Conservation (phyloP, 495 filamentous ascomycete genomes). For the Penicillium lagena region DNA sequence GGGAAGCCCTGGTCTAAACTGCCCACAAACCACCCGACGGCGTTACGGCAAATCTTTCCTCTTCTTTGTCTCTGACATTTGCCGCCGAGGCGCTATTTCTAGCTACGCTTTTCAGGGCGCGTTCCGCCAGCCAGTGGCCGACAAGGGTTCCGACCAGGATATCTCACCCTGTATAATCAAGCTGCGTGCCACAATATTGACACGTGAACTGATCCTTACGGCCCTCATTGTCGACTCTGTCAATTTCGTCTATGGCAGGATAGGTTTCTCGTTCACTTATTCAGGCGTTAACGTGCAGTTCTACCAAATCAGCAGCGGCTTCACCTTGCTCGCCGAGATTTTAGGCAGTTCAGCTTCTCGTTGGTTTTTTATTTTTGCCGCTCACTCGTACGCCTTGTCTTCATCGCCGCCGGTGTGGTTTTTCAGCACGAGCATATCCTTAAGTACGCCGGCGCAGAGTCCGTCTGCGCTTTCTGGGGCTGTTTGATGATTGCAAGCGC, state of each 20-base stretch:
- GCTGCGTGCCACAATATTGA: too few species aligned
- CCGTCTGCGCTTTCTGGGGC: slow-evolving; percentile 11
- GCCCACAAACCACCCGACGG: too few species aligned
- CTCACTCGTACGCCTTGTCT: too few species aligned
- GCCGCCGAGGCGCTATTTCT: slow-evolving; percentile 21
- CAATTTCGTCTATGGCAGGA: not conserved
- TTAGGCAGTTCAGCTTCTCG: too few species aligned
- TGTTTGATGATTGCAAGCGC: slow-evolving; percentile 4
- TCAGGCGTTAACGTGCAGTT: too few species aligned
- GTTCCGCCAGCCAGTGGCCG: slow-evolving; percentile 18
- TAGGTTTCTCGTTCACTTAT: too few species aligned
- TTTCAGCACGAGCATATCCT: not conserved
- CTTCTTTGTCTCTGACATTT: slow-evolving; percentile 10
- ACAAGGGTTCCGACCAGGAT: slow-evolving; percentile 14
- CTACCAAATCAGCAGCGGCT: too few species aligned
- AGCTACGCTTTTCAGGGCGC: slow-evolving; percentile 16
- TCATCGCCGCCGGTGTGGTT: not conserved
- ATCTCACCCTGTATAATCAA: slow-evolving; percentile 8
- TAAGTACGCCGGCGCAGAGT: slow-evolving; percentile 4
- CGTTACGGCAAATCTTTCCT: not conserved
- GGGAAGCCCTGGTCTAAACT: not conserved
- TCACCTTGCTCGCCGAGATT: too few species aligned
- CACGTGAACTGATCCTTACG: slow-evolving; percentile 1
- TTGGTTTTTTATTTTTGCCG: too few species aligned
- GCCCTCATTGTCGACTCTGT: slow-evolving; percentile 5